Percentiles rank a stretch among this genome's conserved stretches.
Evolutionary conservation across 2,329 filamentous ascomycete genomes (phyloP).

Genomic region (Arthrobotrys musiformis): DNA sequence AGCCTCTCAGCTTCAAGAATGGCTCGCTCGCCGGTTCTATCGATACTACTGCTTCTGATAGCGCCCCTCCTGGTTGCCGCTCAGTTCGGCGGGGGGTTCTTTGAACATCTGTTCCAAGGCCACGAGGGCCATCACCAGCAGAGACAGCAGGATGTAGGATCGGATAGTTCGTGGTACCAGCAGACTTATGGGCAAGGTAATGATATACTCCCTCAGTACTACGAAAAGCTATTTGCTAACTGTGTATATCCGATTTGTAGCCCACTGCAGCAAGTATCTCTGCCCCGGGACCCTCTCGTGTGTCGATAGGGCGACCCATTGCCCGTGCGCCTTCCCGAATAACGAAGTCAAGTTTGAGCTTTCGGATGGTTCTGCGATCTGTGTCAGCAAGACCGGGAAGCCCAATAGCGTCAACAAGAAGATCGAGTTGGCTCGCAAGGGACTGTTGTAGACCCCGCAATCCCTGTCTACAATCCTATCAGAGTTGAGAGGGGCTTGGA

Average conservation of each 20-base stretch:
- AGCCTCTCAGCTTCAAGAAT: no score
- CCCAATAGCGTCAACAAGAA: conserved; percentile 77
- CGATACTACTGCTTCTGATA: conserved; percentile 64
- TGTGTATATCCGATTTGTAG: conserved; percentile 65
- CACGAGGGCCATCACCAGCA: conserved; percentile 67
- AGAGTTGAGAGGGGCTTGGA: not conserved
- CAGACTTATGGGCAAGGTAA: conserved; percentile 75
- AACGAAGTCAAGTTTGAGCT: conserved; percentile 82
- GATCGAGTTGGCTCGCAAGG: conserved; percentile 82
- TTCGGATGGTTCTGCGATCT: conserved; percentile 76
- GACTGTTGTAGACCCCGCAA: conserved; percentile 74
- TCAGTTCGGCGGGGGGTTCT: conserved; percentile 84
- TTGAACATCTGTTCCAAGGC: conserved; percentile 92
- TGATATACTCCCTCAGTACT: conserved; percentile 40
- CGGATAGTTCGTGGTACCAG: conserved; percentile 84
- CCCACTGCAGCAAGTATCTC: conserved; percentile 91
- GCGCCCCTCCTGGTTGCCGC: conserved; percentile 72
- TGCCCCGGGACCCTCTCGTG: conserved; percentile 94
- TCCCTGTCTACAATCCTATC: not conserved
- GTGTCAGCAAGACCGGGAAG: conserved; percentile 76
- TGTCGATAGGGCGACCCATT: conserved; percentile 96
- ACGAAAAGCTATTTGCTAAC: not conserved
- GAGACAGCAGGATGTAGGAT: conserved; percentile 80
- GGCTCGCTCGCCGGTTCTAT: conserved; percentile 30
- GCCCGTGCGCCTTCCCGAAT: conserved; percentile 84